phyloP scores from a whole-genome alignment of 305 asterid genomes.

The Rubia tinctorum region DNA sequence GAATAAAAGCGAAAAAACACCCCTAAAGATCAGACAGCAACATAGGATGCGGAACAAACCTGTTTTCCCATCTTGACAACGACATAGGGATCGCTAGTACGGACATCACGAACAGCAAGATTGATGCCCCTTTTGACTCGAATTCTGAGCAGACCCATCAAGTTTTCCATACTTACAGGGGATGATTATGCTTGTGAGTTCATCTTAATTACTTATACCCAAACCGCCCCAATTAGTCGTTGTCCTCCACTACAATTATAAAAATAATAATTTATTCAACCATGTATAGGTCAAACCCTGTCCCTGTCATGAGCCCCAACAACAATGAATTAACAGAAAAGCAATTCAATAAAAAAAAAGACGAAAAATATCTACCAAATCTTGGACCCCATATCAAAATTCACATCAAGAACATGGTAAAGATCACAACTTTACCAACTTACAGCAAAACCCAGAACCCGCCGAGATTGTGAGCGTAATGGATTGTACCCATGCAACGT shows the following conservation, averaged over 20 bases:
- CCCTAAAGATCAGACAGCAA: neutral
- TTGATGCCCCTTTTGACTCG: constrained; percentile 71
- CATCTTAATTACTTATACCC: constrained; percentile 14
- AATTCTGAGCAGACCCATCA: constrained; percentile 76
- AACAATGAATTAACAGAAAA: neutral
- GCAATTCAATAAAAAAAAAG: neutral
- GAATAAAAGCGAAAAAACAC: neutral
- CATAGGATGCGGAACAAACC: constrained; percentile 24
- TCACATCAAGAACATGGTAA: neutral
- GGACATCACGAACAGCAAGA: constrained; percentile 90
- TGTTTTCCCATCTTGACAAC: constrained; percentile 71
- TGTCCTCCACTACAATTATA: neutral
- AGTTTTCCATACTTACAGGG: constrained; percentile 40
- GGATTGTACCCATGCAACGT: too few species aligned
- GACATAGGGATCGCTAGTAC: constrained; percentile 90
- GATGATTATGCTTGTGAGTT: constrained; percentile 21
- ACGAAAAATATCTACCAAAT: neutral
- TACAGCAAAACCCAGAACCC: neutral
- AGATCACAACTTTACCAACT: neutral
- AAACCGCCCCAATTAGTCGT: neutral
- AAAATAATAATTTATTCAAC: too few species aligned
- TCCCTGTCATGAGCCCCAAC: constrained; percentile 6
- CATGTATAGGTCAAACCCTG: too few species aligned
- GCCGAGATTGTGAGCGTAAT: neutral
- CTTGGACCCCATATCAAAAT: neutral